These are phyloP conservation scores for Thraustochytrium striatum DNA, from an alignment of 352 stramenopile species.

Conservation along the genomic window DNA sequence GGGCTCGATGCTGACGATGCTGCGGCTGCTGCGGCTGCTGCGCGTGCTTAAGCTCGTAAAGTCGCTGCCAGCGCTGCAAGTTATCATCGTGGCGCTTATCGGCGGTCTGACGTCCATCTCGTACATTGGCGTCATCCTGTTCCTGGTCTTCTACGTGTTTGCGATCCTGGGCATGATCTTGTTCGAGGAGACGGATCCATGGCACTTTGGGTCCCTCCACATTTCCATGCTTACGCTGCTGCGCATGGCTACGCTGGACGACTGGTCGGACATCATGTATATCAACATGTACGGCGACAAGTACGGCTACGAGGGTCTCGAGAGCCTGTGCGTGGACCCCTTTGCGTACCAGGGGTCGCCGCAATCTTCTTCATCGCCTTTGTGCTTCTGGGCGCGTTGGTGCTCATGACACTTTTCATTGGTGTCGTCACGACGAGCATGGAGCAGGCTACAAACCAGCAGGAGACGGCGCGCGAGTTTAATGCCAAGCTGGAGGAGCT, in stretches of 20 bases:
- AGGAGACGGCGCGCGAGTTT: constrained; percentile 50
- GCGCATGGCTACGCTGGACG: constrained; percentile 74
- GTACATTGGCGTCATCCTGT: constrained; percentile 76
- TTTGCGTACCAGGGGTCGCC: constrained; percentile 59
- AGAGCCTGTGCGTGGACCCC: constrained; percentile 61
- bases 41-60: constrained; percentile 77
- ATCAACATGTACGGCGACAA: constrained; percentile 76
- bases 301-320: constrained; percentile 70
- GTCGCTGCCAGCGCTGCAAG: constrained; percentile 72
- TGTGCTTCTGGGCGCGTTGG: constrained; percentile 67
- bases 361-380: constrained; percentile 75
- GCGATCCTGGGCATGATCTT: constrained; percentile 82
- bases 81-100: constrained; percentile 80
- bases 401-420: constrained; percentile 82
- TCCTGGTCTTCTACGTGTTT: constrained; percentile 83
- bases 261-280: constrained; percentile 79
- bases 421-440: constrained; percentile 81
- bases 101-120: constrained; percentile 74
- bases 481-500: constrained; percentile 61
- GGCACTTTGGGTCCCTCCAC: constrained; percentile 76
- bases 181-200: constrained; percentile 74
- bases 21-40: constrained; percentile 71
- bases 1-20: constrained; percentile 68
- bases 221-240: constrained; percentile 79
- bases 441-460: constrained; percentile 72